Evolutionary conservation across 2,329 filamentous ascomycete genomes (phyloP).

Genomic region (Arthrobotrys megalospora): DNA sequence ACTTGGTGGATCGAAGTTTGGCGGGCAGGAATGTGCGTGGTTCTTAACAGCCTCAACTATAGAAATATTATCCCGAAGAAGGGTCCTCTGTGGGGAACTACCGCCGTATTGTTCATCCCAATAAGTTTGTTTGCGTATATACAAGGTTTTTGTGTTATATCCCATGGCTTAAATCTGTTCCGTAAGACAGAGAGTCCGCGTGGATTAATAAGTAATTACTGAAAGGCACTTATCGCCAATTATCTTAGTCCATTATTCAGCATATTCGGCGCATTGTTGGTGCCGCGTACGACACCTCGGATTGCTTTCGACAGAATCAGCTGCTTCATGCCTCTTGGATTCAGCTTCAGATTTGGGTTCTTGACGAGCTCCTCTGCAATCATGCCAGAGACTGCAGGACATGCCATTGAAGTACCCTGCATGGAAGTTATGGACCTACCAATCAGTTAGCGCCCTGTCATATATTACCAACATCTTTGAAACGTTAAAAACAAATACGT

Average conservation of each 20-base stretch:
- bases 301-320: constrained; percentile 43
- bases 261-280: constrained; percentile 51
- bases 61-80: background rate
- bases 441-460: constrained; percentile 15
- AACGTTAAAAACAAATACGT: background rate
- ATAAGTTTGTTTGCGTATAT: constrained; percentile 1
- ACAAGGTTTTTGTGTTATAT: background rate
- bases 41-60: background rate
- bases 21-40: too few relatives aligned
- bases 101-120: background rate
- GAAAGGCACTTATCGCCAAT: background rate
- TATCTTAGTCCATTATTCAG: constrained; percentile 50
- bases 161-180: background rate
- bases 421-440: constrained; percentile 70
- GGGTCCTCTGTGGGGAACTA: background rate
- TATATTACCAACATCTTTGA: background rate
- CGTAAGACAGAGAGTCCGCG: background rate
- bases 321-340: constrained; percentile 62
- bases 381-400: constrained; percentile 67
- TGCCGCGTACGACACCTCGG: constrained; percentile 32
- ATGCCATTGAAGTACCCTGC: constrained; percentile 71
- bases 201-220: too few relatives aligned
- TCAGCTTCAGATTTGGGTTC: constrained; percentile 59
- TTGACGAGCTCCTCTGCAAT: constrained; percentile 63
- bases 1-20: background rate